Evolutionary conservation across 2,329 filamentous ascomycete species (phyloP).

Genomic region (Blastomyces gilchristii): DNA sequence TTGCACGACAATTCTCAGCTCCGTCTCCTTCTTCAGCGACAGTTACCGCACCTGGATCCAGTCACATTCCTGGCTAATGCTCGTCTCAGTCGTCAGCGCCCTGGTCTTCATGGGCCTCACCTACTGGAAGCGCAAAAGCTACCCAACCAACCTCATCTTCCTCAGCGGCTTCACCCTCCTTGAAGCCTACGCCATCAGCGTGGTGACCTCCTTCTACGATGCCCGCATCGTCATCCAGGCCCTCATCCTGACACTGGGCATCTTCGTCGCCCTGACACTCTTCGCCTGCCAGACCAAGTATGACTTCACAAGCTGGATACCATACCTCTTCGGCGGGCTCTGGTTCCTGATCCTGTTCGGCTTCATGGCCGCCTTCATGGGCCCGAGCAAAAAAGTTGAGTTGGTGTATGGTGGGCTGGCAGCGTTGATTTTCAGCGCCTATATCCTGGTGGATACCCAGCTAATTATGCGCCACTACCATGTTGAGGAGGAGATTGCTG

Average conservation of each 20-base stretch:
- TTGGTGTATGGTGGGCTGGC: conserved; percentile 71
- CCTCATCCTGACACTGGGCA: conserved; percentile 66
- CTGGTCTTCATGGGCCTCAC: conserved; percentile 78
- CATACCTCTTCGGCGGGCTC: conserved; percentile 80
- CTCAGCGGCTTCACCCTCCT: conserved; percentile 78
- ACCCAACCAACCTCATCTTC: conserved; percentile 90
- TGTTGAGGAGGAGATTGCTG: conserved; percentile 95
- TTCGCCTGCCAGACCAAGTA: conserved; percentile 98
- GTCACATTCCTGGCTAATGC: conserved; percentile 70
- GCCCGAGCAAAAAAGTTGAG: conserved; percentile 68
- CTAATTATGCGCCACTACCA: conserved; percentile 92
- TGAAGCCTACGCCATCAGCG: conserved; percentile 87
- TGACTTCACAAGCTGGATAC: conserved; percentile 95
- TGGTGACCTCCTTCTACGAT: conserved; percentile 86
- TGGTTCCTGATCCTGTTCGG: conserved; percentile 89
- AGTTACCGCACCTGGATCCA: conserved; percentile 83
- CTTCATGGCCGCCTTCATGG: conserved; percentile 86
- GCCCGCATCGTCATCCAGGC: conserved; percentile 78
- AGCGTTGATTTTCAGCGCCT: conserved; percentile 83
- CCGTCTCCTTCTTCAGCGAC: conserved; percentile 72
- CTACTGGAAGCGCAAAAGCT: conserved; percentile 92
- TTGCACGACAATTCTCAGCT: conserved; percentile 68
- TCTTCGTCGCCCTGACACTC: conserved; percentile 55
- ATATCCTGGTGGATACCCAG: conserved; percentile 95
- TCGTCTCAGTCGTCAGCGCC: conserved; percentile 72